Evolutionary conservation across 208 protist species (phyloP), one percentile per base, ranked within the genome.

Genomic region (Acanthamoeba triangularis): DNA sequence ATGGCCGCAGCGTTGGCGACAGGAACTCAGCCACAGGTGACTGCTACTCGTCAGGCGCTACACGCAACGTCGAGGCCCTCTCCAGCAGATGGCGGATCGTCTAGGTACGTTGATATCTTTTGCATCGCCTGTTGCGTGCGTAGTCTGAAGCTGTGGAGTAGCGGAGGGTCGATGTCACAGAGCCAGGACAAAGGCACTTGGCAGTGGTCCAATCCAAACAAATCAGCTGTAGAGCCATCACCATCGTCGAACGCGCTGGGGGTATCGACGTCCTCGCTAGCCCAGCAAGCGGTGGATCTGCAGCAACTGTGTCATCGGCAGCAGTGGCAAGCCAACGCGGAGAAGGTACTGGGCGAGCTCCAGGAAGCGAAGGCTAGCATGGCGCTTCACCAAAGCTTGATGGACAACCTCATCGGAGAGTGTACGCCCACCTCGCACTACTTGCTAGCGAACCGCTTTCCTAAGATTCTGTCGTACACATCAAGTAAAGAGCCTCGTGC

Each of bases 311-410:
- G 67, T n/a, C 28, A 41, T n/a, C 14, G 67, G 13, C n/a, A 76
- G 30, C 67, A 76, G n/a, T 76, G 67, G 67, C 67, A 76, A 76
- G 67, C 67, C 5, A 76, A 41, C 67, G 67, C 67, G 18, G 67
- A 76, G 30, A 76, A 76, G n/a, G 33, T 76, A n/a, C 67, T 76
- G 1, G 67, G 37, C 11, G 67, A 76, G 35, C 30, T 76, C 23
- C 33, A 33, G 33, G 67, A 33, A 16, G 33, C 35, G 7, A 76
- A 76, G 67, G 30, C n/a, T 1, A 41, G n/a, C 35, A 44, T 76
- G n/a, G 14, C 67, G 13, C 67, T 76, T 5, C 7, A 76, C 23
- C 67, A 41, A n/a, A n/a, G 14, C 67, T 14, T 76, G 11, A 11
- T 76, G 67, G 35, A 76, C 5, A 33, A 76, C 14, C n/a, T 76